Evolutionary conservation across 2,329 filamentous ascomycete genomes (phyloP).

Genomic region (Colletotrichum noveboracense): DNA sequence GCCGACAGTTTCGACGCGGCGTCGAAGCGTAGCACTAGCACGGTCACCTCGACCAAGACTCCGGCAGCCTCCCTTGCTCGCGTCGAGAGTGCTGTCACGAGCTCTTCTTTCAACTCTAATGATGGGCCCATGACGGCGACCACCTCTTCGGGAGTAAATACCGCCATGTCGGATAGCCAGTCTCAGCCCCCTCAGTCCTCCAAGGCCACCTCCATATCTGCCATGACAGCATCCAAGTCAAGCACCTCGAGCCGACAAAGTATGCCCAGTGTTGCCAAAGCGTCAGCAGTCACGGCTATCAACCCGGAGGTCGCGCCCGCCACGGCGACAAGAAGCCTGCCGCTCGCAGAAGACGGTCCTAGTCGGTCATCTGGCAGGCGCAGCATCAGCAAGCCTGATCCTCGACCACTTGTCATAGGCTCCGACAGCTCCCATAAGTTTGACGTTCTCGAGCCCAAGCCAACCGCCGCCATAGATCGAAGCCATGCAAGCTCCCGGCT

Average conservation of each 20-base stretch:
- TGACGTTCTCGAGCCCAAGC: conserved; percentile 40
- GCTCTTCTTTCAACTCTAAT: conserved; percentile 37
- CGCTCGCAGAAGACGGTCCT: conserved; percentile 49
- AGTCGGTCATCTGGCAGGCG: conserved; percentile 41
- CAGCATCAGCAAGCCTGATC: conserved; percentile 49
- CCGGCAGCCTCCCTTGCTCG: conserved; percentile 45
- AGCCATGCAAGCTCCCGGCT: conserved; percentile 28
- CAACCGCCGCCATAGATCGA: conserved; percentile 33
- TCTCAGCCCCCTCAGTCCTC: conserved; percentile 46
- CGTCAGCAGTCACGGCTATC: conserved; percentile 44
- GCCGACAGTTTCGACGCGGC: conserved; percentile 46
- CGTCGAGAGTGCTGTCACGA: conserved; percentile 40
- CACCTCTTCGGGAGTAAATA: conserved; percentile 39
- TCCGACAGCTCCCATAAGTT: conserved; percentile 44
- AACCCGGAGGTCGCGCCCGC: conserved; percentile 54
- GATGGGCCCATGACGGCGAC: conserved; percentile 39
- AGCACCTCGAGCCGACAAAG: conserved; percentile 41
- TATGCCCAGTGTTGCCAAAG: conserved; percentile 47
- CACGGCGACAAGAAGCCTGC: conserved; percentile 47
- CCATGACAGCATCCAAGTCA: conserved; percentile 50
- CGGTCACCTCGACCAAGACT: conserved; percentile 46
- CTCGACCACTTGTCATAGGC: conserved; percentile 37
- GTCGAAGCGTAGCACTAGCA: conserved; percentile 47
- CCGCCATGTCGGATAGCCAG: conserved; percentile 42
- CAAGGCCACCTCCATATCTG: conserved; percentile 55